These are phyloP conservation scores for Coemansia sp. DNA, from an alignment of 192 early-diverging fungal genomes.

Conservation along the genomic window DNA sequence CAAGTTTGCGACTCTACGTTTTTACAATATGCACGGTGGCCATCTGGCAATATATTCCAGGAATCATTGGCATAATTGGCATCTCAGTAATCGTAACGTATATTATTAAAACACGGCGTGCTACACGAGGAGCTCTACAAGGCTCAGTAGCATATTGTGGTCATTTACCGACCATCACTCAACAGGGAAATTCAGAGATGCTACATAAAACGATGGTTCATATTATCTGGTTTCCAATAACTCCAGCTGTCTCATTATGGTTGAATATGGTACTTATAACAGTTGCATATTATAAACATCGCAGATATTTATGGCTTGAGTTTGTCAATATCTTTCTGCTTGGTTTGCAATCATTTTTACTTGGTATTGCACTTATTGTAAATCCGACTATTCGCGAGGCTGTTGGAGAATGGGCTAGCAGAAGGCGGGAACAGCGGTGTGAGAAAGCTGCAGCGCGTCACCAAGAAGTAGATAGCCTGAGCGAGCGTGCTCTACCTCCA, in stretches of 20 bases:
- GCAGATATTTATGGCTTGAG: slow-evolving; percentile 18
- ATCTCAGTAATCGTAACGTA: slow-evolving; percentile 7
- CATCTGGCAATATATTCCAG: slow-evolving; percentile 31
- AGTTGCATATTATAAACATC: slow-evolving; percentile 22
- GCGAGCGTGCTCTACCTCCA: slow-evolving; percentile 8
- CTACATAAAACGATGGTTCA: slow-evolving; percentile 24
- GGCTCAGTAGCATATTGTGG: slow-evolving; percentile 16
- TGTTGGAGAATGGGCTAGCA: not conserved
- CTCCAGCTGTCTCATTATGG: slow-evolving; percentile 41
- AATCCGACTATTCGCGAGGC: slow-evolving; percentile 24
- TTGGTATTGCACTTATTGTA: slow-evolving; percentile 34
- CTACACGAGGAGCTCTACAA: slow-evolving; percentile 4
- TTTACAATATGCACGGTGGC: slow-evolving; percentile 8
- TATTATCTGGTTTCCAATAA: slow-evolving; percentile 46
- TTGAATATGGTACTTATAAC: slow-evolving; percentile 25
- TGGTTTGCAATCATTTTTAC: slow-evolving; percentile 29
- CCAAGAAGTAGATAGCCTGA: not conserved
- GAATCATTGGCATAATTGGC: slow-evolving; percentile 31
- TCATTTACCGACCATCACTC: not conserved
- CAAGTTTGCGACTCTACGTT: slow-evolving; percentile 9
- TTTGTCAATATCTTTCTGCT: slow-evolving; percentile 29
- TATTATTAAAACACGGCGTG: slow-evolving; percentile 21
- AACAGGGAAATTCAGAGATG: slow-evolving; percentile 8
- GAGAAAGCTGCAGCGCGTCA: not conserved
- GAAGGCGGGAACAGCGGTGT: slow-evolving; percentile 2